Percentiles rank a stretch among this genome's conserved stretches.
Conservation (phyloP, 2,329 filamentous ascomycete genomes). For the Alternaria triticina region DNA sequence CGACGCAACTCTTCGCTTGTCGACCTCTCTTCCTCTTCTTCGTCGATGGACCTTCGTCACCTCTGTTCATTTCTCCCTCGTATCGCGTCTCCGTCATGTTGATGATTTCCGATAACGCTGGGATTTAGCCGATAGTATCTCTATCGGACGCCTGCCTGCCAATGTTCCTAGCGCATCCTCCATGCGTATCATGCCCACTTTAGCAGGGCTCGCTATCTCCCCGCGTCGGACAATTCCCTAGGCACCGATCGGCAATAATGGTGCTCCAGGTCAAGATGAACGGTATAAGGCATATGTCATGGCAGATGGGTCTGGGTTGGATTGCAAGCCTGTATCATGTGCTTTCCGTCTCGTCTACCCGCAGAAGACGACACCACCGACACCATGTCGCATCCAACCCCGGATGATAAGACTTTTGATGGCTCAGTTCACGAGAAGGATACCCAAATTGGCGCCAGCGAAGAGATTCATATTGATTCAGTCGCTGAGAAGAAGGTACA, state of each 20-base stretch:
- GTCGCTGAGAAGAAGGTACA: conserved; percentile 46
- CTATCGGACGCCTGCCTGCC: neutral
- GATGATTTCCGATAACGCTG: neutral
- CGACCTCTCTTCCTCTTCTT: conserved; percentile 24
- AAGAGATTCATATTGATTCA: conserved; percentile 46
- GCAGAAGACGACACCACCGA: neutral
- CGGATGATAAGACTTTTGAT: conserved; percentile 12
- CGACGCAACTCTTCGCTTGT: conserved; percentile 19
- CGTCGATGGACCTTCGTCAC: neutral
- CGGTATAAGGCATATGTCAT: neutral
- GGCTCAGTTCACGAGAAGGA: conserved; percentile 16
- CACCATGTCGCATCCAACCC: conserved; percentile 10
- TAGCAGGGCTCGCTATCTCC: neutral
- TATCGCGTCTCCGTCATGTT: neutral
- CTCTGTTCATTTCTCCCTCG: neutral
- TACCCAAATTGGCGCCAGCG: conserved; percentile 4
- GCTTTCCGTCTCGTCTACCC: neutral
- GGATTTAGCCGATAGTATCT: neutral
- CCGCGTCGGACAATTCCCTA: conserved; percentile 8
- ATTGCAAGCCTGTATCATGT: neutral
- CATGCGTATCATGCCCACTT: neutral
- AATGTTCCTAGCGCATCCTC: neutral
- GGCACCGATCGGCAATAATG: conserved; percentile 11
- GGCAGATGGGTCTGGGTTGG: neutral
- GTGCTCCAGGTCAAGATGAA: neutral